Evolutionary conservation across 2,329 filamentous ascomycete genomes (phyloP).

Genomic region (Malbranchea cinnamomea): DNA sequence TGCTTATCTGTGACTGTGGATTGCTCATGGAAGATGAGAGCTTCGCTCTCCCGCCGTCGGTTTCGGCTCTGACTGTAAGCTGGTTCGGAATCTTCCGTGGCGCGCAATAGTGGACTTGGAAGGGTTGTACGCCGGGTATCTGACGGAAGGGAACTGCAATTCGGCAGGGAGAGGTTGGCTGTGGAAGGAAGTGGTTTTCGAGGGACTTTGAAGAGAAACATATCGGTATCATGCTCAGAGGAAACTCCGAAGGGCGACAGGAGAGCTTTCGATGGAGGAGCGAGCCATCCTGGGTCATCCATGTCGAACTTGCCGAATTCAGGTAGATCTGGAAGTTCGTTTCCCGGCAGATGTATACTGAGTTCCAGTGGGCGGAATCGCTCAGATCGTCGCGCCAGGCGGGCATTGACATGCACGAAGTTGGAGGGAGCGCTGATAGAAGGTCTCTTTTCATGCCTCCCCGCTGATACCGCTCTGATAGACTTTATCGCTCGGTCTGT

Average conservation of each 20-base stretch:
- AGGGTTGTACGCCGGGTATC: too few species aligned
- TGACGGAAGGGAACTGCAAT: too few species aligned
- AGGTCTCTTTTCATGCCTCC: constrained; percentile 17
- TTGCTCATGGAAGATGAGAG: too few species aligned
- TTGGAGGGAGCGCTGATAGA: constrained; percentile 30
- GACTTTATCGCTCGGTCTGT: constrained; percentile 28
- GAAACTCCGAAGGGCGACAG: too few species aligned
- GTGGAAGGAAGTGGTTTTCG: too few species aligned
- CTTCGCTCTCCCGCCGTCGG: too few species aligned
- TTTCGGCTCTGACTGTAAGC: too few species aligned
- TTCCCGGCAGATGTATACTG: constrained; percentile 31
- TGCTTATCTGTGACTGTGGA: too few species aligned
- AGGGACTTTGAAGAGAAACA: constrained; percentile 18
- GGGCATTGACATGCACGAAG: constrained; percentile 23
- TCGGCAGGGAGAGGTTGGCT: too few species aligned
- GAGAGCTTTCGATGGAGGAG: constrained; percentile 21
- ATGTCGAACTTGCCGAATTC: constrained; percentile 27
- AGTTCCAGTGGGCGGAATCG: constrained; percentile 31
- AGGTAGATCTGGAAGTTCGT: constrained; percentile 31
- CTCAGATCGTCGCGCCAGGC: constrained; percentile 8
- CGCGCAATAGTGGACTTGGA: too few species aligned
- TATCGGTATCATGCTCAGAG: too few species aligned
- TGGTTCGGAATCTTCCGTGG: too few species aligned
- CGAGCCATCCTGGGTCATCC: constrained; percentile 15
- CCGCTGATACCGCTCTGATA: constrained; percentile 18